phyloP scores from a whole-genome alignment of 1,284 basidiomycete species.

The Pisolithus thermaeus region DNA sequence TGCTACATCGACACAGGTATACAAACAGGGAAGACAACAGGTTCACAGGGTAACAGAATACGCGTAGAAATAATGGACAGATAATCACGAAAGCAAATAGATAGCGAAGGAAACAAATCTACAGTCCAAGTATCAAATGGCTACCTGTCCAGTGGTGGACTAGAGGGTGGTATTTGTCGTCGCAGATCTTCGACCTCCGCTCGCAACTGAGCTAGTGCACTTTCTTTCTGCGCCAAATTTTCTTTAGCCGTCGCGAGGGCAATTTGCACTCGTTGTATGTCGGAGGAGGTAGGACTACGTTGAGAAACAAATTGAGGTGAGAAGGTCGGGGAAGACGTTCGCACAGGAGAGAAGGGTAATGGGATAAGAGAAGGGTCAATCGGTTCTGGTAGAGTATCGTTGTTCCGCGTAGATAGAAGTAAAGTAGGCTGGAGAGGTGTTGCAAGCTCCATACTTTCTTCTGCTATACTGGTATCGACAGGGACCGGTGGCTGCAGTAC shows the following conservation, averaged over 20 bases:
- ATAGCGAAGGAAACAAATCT: background rate
- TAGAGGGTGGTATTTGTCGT: conserved; percentile 1
- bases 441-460: conserved; percentile 53
- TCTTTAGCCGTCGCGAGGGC: conserved; percentile 15
- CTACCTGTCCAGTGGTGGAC: background rate
- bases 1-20: background rate
- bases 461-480: conserved; percentile 29
- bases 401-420: conserved; percentile 9
- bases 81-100: background rate
- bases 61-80: background rate
- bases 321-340: conserved; percentile 13
- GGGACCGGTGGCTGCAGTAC: conserved; percentile 13
- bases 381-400: background rate
- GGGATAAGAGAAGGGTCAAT: conserved; percentile 12
- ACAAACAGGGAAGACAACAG: background rate
- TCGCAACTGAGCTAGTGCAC: conserved; percentile 14
- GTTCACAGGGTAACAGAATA: background rate
- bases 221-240: conserved; percentile 19
- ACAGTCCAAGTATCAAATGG: background rate
- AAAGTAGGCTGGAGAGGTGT: conserved; percentile 46
- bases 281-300: conserved; percentile 7
- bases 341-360: conserved; percentile 20
- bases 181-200: conserved; percentile 17
- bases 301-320: background rate
- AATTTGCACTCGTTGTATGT: conserved; percentile 15